Percentiles rank a stretch among this genome's conserved stretches.
phyloP scores from a whole-genome alignment of 768 basidiomycete genomes.

The Neoboletus brunneissimus region DNA sequence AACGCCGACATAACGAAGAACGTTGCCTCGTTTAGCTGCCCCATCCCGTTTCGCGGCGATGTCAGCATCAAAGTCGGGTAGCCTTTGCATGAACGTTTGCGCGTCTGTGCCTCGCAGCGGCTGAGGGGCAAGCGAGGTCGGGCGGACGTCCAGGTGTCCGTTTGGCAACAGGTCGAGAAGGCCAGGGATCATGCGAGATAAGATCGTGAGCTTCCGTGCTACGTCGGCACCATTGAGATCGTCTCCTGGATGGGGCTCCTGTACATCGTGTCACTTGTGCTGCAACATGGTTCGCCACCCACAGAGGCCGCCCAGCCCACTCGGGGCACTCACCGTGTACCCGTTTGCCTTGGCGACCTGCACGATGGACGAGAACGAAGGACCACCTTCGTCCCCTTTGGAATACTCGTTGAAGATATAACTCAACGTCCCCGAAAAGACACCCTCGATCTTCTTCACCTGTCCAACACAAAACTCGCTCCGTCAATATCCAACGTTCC shows the following conservation, averaged over 20 bases:
- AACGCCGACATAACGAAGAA: constrained; percentile 91
- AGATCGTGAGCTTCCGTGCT: constrained; percentile 93
- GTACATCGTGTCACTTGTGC: constrained; percentile 25
- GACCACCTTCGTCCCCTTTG: constrained; percentile 62
- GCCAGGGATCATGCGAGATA: constrained; percentile 72
- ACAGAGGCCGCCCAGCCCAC: not conserved
- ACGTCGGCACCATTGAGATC: constrained; percentile 97
- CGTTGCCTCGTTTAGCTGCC: constrained; percentile 76
- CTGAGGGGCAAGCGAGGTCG: constrained; percentile 80
- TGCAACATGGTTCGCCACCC: not conserved
- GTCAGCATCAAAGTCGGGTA: constrained; percentile 79
- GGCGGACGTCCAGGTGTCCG: constrained; percentile 79
- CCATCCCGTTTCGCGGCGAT: constrained; percentile 76
- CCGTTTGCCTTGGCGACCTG: constrained; percentile 86
- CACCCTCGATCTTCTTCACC: constrained; percentile 92
- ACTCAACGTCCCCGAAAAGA: constrained; percentile 95
- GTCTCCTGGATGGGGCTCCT: constrained; percentile 98
- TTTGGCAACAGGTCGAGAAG: constrained; percentile 54
- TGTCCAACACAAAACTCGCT: constrained; percentile 24
- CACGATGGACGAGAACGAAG: constrained; percentile 87
- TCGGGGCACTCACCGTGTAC: constrained; percentile 66
- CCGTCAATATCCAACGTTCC: not conserved
- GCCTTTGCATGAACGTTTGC: constrained; percentile 75
- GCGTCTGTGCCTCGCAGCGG: constrained; percentile 71
- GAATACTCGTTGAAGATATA: constrained; percentile 99